Evolutionary conservation across 2,329 filamentous ascomycete species (phyloP), one percentile per base, ranked within the genome.

Genomic region (Aspergillus sp.): DNA sequence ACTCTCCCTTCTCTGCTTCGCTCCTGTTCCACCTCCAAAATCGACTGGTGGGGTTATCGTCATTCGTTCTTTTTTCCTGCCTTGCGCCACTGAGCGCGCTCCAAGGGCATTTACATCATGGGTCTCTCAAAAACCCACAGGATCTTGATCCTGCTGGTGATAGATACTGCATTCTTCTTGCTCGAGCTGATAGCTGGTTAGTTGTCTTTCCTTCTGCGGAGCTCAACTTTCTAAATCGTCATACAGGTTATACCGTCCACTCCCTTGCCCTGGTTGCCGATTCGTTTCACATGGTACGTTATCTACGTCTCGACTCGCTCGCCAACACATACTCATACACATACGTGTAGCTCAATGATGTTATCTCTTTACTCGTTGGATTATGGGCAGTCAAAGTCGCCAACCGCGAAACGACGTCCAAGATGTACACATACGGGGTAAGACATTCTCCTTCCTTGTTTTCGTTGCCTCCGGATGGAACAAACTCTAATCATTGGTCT

Each of bases 191-290:
- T 90, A 59, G 87, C 90, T 62, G 94, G 83, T 83, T 62, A 39
- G 80, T 72, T 18, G 12, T 29, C 16, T 20, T 31, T 7, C 20
- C 20, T 16, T 36, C 51, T 26, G 18, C 6, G n/a, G 7, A 26
- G 45, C 6, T 26, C 39, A 29, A 12, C 20, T 10, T 12, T 51
- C 66, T 71, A 39, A 72, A 58, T 29, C 14, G 14, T 16, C 49
- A 52, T 53, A 32, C 63, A 84, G 84, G 95, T 62, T 91, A 96
- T 81, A 81, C 89, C 64, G 92, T 96, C 61, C 89, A 93, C 73
- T 98, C 95, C 18, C 85, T 99, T 67, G 95, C 95, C 42, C 85
- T 99, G 60, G 92, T 96, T 73, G 95, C 95, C 56, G 95, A 99
- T 80, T 92, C 95, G 61, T 99, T 99, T 77, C 95, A 99, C 79